phyloP scores from a whole-genome alignment of 345 rosid genomes.

The Populus simonii region DNA sequence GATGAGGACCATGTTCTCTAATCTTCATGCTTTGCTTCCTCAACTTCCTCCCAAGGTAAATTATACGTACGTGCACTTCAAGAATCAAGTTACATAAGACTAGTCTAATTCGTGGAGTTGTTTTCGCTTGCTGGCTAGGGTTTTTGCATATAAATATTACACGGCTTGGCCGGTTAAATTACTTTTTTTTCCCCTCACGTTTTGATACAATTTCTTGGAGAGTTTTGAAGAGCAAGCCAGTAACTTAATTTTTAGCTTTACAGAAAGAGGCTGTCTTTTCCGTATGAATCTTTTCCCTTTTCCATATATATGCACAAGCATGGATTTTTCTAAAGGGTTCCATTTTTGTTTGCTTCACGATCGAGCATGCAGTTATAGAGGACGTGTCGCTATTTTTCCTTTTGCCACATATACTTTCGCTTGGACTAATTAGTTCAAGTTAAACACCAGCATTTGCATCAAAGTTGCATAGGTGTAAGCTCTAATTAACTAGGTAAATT shows the following conservation, averaged over 20 bases:
- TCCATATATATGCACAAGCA: no score
- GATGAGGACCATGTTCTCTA: slow-evolving; percentile 70
- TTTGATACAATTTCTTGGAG: neutral
- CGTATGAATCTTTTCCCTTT: neutral
- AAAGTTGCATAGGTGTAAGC: neutral
- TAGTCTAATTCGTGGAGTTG: neutral
- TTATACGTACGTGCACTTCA: neutral
- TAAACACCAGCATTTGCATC: neutral
- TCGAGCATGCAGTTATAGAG: neutral
- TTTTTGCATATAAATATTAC: no score
- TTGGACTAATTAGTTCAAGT: neutral
- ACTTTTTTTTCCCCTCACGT: neutral
- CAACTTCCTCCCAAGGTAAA: slow-evolving; percentile 72
- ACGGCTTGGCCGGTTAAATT: neutral
- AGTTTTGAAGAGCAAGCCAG: neutral
- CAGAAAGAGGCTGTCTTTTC: neutral
- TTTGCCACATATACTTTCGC: neutral
- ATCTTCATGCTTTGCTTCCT: slow-evolving; percentile 74
- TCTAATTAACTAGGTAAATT: neutral
- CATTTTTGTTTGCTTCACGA: neutral
- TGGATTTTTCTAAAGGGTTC: neutral
- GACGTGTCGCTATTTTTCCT: neutral
- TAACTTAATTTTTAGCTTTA: neutral
- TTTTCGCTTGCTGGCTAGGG: neutral
- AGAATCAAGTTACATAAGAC: neutral